phyloP scores from a whole-genome alignment of 202 grass and related monocot genomes.

The Setaria viridis region DNA sequence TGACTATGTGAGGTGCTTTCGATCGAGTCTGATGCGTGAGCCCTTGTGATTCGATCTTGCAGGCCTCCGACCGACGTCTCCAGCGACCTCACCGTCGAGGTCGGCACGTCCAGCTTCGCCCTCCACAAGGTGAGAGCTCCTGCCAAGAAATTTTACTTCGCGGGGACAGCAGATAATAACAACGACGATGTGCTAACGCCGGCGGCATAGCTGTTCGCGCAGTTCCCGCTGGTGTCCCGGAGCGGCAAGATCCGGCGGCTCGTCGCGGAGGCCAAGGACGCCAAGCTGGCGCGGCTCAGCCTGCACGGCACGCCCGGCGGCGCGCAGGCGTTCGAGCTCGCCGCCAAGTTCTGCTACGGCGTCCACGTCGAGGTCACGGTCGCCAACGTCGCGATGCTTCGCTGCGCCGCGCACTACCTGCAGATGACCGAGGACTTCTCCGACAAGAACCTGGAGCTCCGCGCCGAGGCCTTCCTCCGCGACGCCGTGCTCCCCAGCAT shows the following conservation, averaged over 20 bases:
- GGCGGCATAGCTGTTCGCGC: slow-evolving; percentile 56
- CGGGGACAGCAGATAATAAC: too few relatives aligned
- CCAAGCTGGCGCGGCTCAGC: slow-evolving; percentile 69
- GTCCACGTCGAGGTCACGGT: slow-evolving; percentile 72
- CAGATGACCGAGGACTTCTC: slow-evolving; percentile 93
- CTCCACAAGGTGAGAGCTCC: slow-evolving; percentile 90
- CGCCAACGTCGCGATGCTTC: slow-evolving; percentile 76
- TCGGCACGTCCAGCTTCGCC: slow-evolving; percentile 90
- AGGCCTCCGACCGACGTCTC: slow-evolving; percentile 97
- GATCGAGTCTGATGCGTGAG: neutral
- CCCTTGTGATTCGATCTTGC: slow-evolving; percentile 22
- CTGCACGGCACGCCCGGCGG: slow-evolving; percentile 79
- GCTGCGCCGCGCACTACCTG: slow-evolving; percentile 82
- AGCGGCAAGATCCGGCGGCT: slow-evolving; percentile 93
- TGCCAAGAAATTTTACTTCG: neutral
- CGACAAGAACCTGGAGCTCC: slow-evolving; percentile 81
- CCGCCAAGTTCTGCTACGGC: slow-evolving; percentile 97
- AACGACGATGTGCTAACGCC: slow-evolving; percentile 25
- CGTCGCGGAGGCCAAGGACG: slow-evolving; percentile 76
- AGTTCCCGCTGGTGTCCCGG: slow-evolving; percentile 97
- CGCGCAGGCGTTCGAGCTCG: slow-evolving; percentile 82
- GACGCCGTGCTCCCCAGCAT: slow-evolving; percentile 74
- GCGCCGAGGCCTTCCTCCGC: slow-evolving; percentile 70
- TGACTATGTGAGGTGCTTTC: neutral
- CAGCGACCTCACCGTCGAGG: slow-evolving; percentile 89